Base-by-base conservation (phyloP, 2,329 filamentous ascomycete genomes). In the Mollisiaceae sp. region DNA sequence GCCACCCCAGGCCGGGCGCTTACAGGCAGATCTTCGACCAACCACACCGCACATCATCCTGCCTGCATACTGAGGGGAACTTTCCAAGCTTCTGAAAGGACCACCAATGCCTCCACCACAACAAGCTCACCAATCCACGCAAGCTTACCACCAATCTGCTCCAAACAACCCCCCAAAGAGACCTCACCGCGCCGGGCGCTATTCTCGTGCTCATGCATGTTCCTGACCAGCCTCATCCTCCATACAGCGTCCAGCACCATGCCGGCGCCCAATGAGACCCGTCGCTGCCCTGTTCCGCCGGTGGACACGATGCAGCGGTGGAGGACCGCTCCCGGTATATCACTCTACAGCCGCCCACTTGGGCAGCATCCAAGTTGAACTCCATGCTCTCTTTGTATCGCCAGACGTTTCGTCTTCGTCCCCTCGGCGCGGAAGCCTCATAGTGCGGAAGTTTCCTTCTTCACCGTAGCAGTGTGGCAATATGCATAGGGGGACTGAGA, bases 301-400 rank as follows among this genome's bases (percentile, higher is more conserved):
- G 50, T 38, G 27, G 35, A 55, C 65, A 41, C 64, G 58, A 67
- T 62, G 65, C 66, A 63, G 41, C 22, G 27, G 39, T 38, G 56
- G 27, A 58, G 41, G 18, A 14, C 39, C 41, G 18, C 62, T 59
- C 50, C 56, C 56, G 61, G 55, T 71, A 73, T 74, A 73, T 74
- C 69, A 71, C 71, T 6, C 64, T 60, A 62, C 58, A 67, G 50
- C 65, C 66, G 66, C 67, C 70, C 71, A 64, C 65, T 60, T 56
- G 27, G 50, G 50, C 43, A 22, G 60, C 43, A 35, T 57, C 58
- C 35, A 54, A 68, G 65, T 64, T 35, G 32, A 43, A 58, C 65
- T 72, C 69, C 71, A 71, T 71, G 68, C 65, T 66, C 43, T 50
- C n/a, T 68, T 66, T 73, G 71, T 67, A 66, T 74, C 72, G 69